A percentile compares a stretch with the other conserved stretches of the same genome.
phyloP scores from a whole-genome alignment of 306 rosid species.

The Glycine tomentella region DNA sequence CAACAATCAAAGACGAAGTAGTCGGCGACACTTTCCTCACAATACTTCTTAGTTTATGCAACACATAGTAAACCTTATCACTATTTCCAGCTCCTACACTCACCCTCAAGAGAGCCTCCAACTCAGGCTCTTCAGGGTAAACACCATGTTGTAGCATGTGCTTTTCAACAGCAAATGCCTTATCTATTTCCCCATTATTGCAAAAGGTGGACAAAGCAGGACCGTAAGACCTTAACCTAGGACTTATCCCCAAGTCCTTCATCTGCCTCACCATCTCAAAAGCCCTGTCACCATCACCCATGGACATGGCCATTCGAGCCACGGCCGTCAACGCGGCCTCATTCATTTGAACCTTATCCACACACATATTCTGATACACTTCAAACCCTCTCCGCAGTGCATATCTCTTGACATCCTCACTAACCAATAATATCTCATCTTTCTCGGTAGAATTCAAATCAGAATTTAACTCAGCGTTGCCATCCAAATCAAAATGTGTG shows the following conservation, averaged over 20 bases:
- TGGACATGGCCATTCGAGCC: constrained; percentile 96
- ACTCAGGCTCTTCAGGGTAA: constrained; percentile 89
- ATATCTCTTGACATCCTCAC: constrained; percentile 75
- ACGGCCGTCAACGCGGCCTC: constrained; percentile 95
- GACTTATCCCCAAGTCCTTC: constrained; percentile 81
- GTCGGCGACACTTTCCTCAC: constrained; percentile 70
- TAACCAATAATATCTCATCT: constrained; percentile 51
- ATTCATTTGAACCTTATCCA: constrained; percentile 68
- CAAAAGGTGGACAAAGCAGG: constrained; percentile 82
- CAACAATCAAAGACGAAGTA: constrained; percentile 68
- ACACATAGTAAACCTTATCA: constrained; percentile 81
- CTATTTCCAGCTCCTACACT: constrained; percentile 63
- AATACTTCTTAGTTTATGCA: constrained; percentile 76
- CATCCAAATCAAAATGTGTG: not conserved
- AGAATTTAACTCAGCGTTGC: not conserved
- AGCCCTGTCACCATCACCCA: constrained; percentile 87
- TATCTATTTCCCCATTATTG: constrained; percentile 70
- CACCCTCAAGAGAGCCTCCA: constrained; percentile 74
- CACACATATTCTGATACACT: constrained; percentile 74
- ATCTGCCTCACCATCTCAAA: constrained; percentile 89
- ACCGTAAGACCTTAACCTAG: constrained; percentile 82
- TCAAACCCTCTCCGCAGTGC: constrained; percentile 79
- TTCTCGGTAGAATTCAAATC: constrained; percentile 6
- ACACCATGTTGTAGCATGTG: constrained; percentile 91
- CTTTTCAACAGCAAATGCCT: constrained; percentile 83